A percentile compares a stretch with the other conserved stretches of the same genome.
These are phyloP conservation scores for Tagetes patula DNA, from an alignment of 129 eudicot genomes.

Conservation along the genomic window DNA sequence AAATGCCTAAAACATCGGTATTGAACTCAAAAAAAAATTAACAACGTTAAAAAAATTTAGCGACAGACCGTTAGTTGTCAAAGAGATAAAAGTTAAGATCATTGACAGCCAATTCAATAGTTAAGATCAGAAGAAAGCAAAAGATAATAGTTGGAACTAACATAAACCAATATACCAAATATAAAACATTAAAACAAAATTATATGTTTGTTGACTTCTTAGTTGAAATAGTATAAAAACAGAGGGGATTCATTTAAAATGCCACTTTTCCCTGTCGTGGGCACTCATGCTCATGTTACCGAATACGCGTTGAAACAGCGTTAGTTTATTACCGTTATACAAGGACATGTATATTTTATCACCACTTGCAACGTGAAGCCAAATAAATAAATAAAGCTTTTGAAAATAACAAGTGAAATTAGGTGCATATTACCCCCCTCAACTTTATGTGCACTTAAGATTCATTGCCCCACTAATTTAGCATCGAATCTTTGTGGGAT, in stretches of 20 bases:
- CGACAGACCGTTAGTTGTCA: too few relatives aligned
- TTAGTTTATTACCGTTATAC: background rate
- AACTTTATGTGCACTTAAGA: background rate
- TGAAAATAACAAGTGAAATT: background rate
- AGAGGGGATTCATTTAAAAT: background rate
- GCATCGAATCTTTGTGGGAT: background rate
- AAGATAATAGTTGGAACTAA: too few relatives aligned
- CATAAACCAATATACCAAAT: too few relatives aligned
- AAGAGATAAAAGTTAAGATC: too few relatives aligned
- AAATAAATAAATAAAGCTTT: background rate
- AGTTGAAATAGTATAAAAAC: background rate
- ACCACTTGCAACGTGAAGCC: background rate
- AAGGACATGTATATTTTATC: background rate
- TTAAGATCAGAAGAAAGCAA: too few relatives aligned
- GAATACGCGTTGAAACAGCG: background rate
- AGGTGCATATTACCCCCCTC: background rate
- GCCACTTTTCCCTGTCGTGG: too few relatives aligned
- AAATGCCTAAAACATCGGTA: too few relatives aligned
- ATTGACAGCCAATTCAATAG: too few relatives aligned
- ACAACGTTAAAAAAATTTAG: too few relatives aligned
- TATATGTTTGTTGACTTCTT: too few relatives aligned
- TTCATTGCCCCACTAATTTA: background rate
- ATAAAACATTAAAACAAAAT: too few relatives aligned
- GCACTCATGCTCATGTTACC: background rate
- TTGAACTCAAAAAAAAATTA: too few relatives aligned